Evolutionary conservation across 257 asterid species (phyloP).

Genomic region (Rauvolfia tetraphylla): DNA sequence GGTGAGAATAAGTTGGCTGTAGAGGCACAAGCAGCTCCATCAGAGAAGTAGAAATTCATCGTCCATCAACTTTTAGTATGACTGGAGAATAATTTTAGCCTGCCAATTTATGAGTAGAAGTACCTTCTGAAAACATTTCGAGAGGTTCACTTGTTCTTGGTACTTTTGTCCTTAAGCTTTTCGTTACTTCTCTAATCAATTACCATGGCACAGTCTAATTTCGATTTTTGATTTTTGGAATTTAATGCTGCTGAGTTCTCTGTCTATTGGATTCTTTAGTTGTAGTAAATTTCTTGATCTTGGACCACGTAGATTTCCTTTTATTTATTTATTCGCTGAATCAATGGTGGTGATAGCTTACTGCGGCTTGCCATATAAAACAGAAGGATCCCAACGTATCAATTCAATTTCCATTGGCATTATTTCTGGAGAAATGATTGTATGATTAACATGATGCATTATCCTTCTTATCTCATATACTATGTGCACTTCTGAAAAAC

Average conservation of each 20-base stretch:
- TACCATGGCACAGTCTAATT: no score
- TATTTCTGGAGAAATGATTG: no score
- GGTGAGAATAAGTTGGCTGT: background rate
- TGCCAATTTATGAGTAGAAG: background rate
- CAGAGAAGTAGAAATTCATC: background rate
- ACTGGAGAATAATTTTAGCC: no score
- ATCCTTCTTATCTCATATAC: no score
- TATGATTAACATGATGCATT: no score
- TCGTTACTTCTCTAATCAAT: background rate
- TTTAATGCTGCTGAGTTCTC: background rate
- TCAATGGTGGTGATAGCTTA: no score
- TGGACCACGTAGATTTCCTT: background rate
- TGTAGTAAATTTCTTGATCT: background rate
- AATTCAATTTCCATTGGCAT: no score
- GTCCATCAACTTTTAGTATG: background rate
- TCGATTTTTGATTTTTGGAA: background rate
- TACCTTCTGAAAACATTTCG: background rate
- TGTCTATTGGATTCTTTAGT: background rate
- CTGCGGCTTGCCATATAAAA: no score
- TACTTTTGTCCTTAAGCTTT: background rate
- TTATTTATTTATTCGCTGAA: no score
- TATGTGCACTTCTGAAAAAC: no score
- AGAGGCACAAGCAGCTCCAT: background rate
- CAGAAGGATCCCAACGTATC: no score
- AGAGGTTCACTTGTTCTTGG: background rate